phyloP scores from a whole-genome alignment of 23 red algal species.

The Gracilaria domingensis region DNA sequence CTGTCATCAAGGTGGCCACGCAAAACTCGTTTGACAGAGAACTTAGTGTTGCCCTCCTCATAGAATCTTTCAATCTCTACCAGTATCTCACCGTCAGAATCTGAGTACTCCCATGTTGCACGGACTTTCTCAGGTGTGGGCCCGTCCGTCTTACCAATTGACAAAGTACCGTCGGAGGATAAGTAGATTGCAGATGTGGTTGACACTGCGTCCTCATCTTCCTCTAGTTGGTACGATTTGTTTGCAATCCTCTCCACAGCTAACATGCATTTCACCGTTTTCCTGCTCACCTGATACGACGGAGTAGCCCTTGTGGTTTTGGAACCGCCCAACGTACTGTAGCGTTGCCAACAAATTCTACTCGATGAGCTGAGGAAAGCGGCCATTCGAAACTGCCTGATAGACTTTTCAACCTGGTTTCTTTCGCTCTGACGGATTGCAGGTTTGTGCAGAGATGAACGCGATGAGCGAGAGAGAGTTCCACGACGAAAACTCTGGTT shows the following conservation, averaged over 20 bases:
- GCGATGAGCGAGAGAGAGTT: background rate
- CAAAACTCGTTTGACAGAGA: constrained; percentile 67
- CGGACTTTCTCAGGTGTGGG: constrained; percentile 59
- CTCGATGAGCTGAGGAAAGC: constrained; percentile 2
- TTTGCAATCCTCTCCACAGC: constrained; percentile 27
- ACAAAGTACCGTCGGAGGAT: constrained; percentile 45
- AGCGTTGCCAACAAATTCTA: background rate
- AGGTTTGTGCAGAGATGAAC: background rate
- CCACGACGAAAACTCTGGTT: background rate
- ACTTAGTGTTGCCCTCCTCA: constrained; percentile 29
- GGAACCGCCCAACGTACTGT: background rate
- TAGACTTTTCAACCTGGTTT: background rate
- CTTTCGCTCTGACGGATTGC: background rate
- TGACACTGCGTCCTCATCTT: constrained; percentile 60
- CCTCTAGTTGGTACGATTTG: constrained; percentile 72
- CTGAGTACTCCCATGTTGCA: constrained; percentile 57
- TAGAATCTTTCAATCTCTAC: constrained; percentile 65
- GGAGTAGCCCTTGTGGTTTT: background rate
- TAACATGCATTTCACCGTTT: constrained; percentile 21
- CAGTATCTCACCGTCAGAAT: constrained; percentile 42
- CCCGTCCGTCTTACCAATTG: constrained; percentile 66
- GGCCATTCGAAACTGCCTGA: background rate
- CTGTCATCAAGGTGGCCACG: constrained; percentile 71
- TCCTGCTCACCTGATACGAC: constrained; percentile 1
- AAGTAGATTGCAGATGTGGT: constrained; percentile 60